These are phyloP conservation scores for Leptographium wingfieldii DNA, from an alignment of 2,329 filamentous ascomycete genomes.

Conservation along the genomic window DNA sequence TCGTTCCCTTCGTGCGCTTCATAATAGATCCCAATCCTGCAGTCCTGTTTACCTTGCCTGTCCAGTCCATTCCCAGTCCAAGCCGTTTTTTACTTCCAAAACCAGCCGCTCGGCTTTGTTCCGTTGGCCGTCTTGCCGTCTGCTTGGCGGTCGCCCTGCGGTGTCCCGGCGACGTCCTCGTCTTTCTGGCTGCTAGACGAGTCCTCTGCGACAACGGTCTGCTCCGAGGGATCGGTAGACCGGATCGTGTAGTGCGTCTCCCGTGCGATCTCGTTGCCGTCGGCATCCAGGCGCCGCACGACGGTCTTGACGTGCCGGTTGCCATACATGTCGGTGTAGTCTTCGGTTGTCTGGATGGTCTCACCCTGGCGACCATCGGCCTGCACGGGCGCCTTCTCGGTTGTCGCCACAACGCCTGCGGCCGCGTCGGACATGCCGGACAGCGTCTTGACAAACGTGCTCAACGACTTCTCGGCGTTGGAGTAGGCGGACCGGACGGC, in stretches of 20 bases:
- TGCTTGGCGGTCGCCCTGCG: conserved; percentile 4
- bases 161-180: not conserved
- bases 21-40: not conserved
- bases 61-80: not conserved
- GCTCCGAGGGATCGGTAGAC: conserved; percentile 1
- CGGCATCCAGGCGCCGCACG: conserved; percentile 25
- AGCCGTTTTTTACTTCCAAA: conserved; percentile 23
- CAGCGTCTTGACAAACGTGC: conserved; percentile 26
- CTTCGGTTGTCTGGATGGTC: conserved; percentile 24
- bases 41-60: not conserved
- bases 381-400: not conserved
- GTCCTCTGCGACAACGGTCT: not conserved
- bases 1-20: not conserved
- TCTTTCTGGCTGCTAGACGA: not conserved
- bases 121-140: conserved; percentile 4
- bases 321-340: conserved; percentile 30
- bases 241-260: conserved; percentile 18
- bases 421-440: not conserved
- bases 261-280: conserved; percentile 28
- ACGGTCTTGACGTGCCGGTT: conserved; percentile 29
- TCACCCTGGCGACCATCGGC: conserved; percentile 6
- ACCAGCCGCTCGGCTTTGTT: conserved; percentile 22
- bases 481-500: conserved; percentile 24
- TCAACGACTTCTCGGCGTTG: conserved; percentile 26
- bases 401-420: not conserved